Conservation (phyloP, 768 basidiomycete species). For the Suillus lakei region DNA sequence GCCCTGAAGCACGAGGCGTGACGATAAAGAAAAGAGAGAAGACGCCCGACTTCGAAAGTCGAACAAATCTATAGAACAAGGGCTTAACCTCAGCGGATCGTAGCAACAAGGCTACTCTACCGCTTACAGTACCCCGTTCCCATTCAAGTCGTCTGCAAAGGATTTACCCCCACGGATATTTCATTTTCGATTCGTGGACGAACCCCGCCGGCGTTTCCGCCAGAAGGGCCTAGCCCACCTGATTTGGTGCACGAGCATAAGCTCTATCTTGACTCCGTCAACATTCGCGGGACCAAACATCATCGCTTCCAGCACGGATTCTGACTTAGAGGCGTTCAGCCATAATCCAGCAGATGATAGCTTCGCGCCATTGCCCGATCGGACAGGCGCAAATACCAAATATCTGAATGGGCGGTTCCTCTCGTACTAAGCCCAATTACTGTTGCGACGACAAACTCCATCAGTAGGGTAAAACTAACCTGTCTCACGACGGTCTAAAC, state of each 20-base stretch:
- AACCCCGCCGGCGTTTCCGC: slow-evolving; percentile 52
- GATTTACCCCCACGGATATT: slow-evolving; percentile 75
- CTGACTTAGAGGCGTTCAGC: slow-evolving; percentile 85
- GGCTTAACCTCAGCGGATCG: slow-evolving; percentile 79
- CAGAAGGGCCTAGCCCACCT: slow-evolving; percentile 50
- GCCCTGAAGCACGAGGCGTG: slow-evolving; percentile 1
- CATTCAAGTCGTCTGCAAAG: slow-evolving; percentile 82
- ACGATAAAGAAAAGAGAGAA: not conserved
- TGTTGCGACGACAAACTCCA: slow-evolving; percentile 70
- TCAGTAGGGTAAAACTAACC: slow-evolving; percentile 88
- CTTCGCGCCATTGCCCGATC: slow-evolving; percentile 80
- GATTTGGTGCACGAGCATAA: slow-evolving; percentile 71
- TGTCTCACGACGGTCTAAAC: slow-evolving; percentile 86
- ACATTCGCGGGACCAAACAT: slow-evolving; percentile 62
- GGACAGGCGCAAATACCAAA: slow-evolving; percentile 82
- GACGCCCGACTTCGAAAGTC: slow-evolving; percentile 36
- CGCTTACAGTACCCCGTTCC: slow-evolving; percentile 76
- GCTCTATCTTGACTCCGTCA: slow-evolving; percentile 46
- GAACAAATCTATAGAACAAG: slow-evolving; percentile 74
- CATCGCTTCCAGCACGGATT: slow-evolving; percentile 79
- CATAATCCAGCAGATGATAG: slow-evolving; percentile 86
- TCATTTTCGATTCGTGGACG: slow-evolving; percentile 62
- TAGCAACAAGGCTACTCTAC: slow-evolving; percentile 82
- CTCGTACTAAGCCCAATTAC: slow-evolving; percentile 84
- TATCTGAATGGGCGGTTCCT: slow-evolving; percentile 85